Percentiles rank a stretch among this genome's conserved stretches.
These are phyloP conservation scores for Salix brachista DNA, from an alignment of 345 rosid species.

Conservation along the genomic window DNA sequence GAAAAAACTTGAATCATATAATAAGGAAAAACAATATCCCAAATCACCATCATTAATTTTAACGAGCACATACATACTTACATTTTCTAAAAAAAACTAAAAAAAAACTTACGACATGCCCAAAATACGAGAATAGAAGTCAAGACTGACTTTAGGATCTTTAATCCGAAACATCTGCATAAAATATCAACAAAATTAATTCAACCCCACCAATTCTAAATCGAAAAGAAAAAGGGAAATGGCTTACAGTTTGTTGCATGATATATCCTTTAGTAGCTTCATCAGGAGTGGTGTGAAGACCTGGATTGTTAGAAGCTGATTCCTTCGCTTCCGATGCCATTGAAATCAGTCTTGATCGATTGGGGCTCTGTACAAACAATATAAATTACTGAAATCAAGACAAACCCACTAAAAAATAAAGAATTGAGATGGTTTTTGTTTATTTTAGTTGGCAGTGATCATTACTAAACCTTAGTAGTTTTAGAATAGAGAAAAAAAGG, in stretches of 20 bases:
- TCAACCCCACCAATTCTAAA: not conserved
- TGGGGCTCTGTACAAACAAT: not conserved
- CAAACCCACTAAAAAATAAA: not conserved
- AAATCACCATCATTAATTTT: no score
- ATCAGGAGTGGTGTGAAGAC: slow-evolving; percentile 52
- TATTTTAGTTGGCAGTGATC: not conserved
- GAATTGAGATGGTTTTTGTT: not conserved
- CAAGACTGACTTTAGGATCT: slow-evolving; percentile 87
- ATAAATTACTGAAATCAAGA: not conserved
- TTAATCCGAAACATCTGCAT: slow-evolving; percentile 88
- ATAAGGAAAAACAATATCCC: not conserved
- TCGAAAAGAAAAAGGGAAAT: not conserved
- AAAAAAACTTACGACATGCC: slow-evolving; percentile 84
- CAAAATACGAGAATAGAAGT: slow-evolving; percentile 82
- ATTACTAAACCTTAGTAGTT: not conserved
- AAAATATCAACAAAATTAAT: not conserved
- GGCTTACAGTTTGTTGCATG: slow-evolving; percentile 84
- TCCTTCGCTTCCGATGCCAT: slow-evolving; percentile 74
- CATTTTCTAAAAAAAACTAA: not conserved
- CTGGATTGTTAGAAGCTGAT: slow-evolving; percentile 76
- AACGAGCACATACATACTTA: no score
- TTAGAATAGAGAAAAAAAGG: not conserved
- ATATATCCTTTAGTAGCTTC: slow-evolving; percentile 77
- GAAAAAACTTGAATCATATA: not conserved
- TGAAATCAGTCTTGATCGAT: slow-evolving; percentile 39